Base-by-base conservation (phyloP, 2,329 filamentous ascomycete genomes). In the Aspergillus ustus region DNA sequence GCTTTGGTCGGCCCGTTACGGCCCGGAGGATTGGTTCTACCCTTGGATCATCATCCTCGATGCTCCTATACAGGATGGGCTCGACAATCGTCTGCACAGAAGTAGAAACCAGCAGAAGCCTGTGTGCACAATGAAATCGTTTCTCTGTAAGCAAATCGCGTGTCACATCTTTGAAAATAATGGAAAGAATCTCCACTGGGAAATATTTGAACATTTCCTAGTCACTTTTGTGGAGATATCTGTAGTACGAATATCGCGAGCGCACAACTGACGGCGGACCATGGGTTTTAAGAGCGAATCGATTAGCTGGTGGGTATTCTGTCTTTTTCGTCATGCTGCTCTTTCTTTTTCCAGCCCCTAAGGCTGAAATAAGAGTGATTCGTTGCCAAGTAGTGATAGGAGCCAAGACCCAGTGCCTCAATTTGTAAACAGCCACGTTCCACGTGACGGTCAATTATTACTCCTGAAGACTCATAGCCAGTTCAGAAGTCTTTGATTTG, bases 61-160 rank as follows among this genome's bases (percentile, higher is more conserved):
- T 51, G 6, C 19, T n/a, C 11, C 46, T 17, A 52, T 51, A 52
- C 17, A 58, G 20, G 15, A 58, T 20, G 9, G 46, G 48, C 8
- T 52, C 55, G 13, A 52, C 46, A 43, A 52, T 43, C 19, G 46
- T 31, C 20, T 22, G 34, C 7, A 45, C 46, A 20, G 22, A 7
- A 4, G 17, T 52, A n/a, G 55, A 58, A n/a, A 58, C 55, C 34
- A 45, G 34, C 13, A 31, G 48, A 15, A 58, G 34, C 19, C 37
- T 17, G 46, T 25, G 19, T 1, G 55, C 55, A 19, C 22, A 34
- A 2, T n/a, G 19, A 29, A 37, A 28, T 28, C 29, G 28, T 11
- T 45, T 52, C 37, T 52, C 34, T 5, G 6, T 4, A 2, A 52
- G 8, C 48, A 52, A 13, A 11, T 45, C 40, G 8, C 45, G 34